Evolutionary conservation across 306 rosid genomes (phyloP), one percentile per base, ranked within the genome.

Genomic region (Prosopis cineraria): DNA sequence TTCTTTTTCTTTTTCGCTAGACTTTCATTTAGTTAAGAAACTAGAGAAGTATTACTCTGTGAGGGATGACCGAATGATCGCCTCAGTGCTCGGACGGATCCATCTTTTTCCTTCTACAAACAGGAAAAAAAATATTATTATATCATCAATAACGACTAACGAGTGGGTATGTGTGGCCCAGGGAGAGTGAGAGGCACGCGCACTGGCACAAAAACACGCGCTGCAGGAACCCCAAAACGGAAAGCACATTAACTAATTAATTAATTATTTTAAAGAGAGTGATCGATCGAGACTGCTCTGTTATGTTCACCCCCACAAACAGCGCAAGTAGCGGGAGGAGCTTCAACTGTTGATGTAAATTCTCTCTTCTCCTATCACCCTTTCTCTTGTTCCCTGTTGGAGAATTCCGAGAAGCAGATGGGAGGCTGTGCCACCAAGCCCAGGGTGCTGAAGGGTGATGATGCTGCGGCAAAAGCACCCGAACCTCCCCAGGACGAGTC

Each of bases 341-440:
- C 63, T 55, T 10, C 31, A 31, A 63, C 43, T 33, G 43, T n/a
- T n/a, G 30, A 1, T 37, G 37, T 37, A 65, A 65, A 65, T 37
- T 37, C 9, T 9, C 0, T 20, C 9, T 9, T 65, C 70, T n/a
- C 9, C n/a, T 7, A 16, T n/a, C n/a, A 65, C 70, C 2, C 70
- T 20, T 20, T 47, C 53, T 47, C 53, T 47, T 22, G 16, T n/a
- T n/a, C n/a, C n/a, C n/a, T n/a, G n/a, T n/a, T n/a, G n/a, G n/a
- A n/a, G n/a, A n/a, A n/a, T n/a, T n/a, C n/a, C n/a, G n/a, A n/a
- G n/a, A n/a, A n/a, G 37, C 10, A 74, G 1, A 90, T 90, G 96
- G 96, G 96, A 36, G 96, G 85, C 40, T 90, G 96, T 64, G 91
- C 93, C 0, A 85, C 93, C 1, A 90, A 90, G 75, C 93, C 96